These are phyloP conservation scores for Globisporangium mamillatum DNA, from an alignment of 352 stramenopile species.

Conservation along the genomic window DNA sequence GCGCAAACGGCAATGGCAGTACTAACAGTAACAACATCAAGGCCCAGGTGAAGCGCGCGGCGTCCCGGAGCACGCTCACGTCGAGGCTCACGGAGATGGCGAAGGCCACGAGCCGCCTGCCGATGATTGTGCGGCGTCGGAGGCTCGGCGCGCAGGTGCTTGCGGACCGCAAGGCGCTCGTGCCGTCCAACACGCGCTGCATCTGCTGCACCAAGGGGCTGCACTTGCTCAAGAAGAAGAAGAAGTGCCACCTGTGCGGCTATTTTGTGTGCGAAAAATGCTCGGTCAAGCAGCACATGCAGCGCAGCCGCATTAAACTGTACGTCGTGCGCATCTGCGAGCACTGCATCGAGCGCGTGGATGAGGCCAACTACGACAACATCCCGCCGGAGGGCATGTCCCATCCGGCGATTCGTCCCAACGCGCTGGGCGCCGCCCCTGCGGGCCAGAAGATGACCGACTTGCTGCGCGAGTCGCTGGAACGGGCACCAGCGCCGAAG, in stretches of 20 bases:
- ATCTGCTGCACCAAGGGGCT: slow-evolving; percentile 28
- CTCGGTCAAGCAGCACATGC: slow-evolving; percentile 35
- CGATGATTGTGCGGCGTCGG: slow-evolving; percentile 29
- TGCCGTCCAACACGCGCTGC: slow-evolving; percentile 29
- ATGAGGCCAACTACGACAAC: slow-evolving; percentile 37
- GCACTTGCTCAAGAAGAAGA: slow-evolving; percentile 33
- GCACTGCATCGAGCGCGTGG: slow-evolving; percentile 40
- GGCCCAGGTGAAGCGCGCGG: background rate
- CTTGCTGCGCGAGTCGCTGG: slow-evolving; percentile 33
- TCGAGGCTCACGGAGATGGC: slow-evolving; percentile 34
- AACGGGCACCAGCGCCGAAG: slow-evolving; percentile 19
- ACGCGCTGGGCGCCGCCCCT: background rate
- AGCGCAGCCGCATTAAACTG: slow-evolving; percentile 32
- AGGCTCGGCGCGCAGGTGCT: slow-evolving; percentile 37
- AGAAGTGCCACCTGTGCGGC: slow-evolving; percentile 59
- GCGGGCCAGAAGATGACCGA: background rate
- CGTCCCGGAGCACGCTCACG: slow-evolving; percentile 19
- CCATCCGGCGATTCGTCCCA: background rate
- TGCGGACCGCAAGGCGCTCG: slow-evolving; percentile 21
- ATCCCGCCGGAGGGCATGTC: slow-evolving; percentile 7
- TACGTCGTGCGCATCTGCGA: slow-evolving; percentile 43
- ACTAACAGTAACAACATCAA: background rate
- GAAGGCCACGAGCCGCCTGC: slow-evolving; percentile 32
- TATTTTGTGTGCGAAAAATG: slow-evolving; percentile 49
- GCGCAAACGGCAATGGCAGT: background rate